Percentiles rank a stretch among this genome's conserved stretches.
Conservation (phyloP, 768 basidiomycete species). For the Daedaleopsis sinensis region DNA sequence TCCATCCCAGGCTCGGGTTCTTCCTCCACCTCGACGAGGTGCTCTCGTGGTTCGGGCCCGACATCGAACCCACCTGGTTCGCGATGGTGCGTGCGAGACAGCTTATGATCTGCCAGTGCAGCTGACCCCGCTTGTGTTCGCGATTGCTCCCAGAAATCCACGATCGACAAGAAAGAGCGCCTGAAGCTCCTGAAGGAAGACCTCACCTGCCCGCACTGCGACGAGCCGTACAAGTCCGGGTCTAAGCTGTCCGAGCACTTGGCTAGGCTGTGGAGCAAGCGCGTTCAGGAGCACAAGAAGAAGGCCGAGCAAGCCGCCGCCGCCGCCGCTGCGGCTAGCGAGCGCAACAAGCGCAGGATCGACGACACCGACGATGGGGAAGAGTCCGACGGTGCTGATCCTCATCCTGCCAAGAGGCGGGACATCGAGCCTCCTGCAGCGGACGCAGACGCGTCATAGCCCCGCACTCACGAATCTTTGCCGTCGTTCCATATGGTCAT, state of each 20-base stretch:
- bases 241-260: conserved; percentile 77
- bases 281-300: conserved; percentile 42
- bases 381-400: not conserved
- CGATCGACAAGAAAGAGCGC: conserved; percentile 53
- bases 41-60: conserved; percentile 78
- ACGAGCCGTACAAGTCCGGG: conserved; percentile 64
- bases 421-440: not conserved
- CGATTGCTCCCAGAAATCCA: conserved; percentile 47
- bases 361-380: not conserved
- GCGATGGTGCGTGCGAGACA: conserved; percentile 52
- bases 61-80: conserved; percentile 49
- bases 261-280: conserved; percentile 9
- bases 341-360: conserved; percentile 16
- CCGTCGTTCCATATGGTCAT: not conserved
- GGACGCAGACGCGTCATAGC: not conserved
- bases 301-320: not conserved
- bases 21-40: conserved; percentile 80
- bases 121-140: no score
- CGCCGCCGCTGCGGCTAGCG: not conserved
- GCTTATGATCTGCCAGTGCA: no score
- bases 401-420: conserved; percentile 11
- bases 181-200: conserved; percentile 69
- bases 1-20: conserved; percentile 82
- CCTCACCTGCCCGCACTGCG: conserved; percentile 74
- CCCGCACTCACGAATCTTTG: not conserved